Conservation (phyloP, 208 protist genomes). For the Zelonia costaricensis region DNA sequence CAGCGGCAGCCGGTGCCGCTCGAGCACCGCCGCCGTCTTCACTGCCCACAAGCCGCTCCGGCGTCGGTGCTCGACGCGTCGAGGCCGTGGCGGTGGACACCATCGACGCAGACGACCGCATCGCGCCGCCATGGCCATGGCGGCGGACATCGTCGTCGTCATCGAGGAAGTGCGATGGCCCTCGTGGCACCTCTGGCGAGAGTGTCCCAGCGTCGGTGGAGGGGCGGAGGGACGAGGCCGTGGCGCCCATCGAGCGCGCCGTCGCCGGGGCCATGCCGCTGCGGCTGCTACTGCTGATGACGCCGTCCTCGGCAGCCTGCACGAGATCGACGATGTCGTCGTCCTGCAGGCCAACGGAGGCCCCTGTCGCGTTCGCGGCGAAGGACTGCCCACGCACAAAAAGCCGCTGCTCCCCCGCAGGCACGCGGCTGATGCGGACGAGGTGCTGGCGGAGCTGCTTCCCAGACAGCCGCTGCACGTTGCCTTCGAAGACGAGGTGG, state of each 20-base stretch:
- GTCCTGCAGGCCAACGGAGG: constrained; percentile 9
- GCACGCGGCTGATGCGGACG: constrained; percentile 45
- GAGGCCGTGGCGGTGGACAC: constrained; percentile 14
- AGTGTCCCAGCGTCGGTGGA: constrained; percentile 19
- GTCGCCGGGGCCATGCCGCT: neutral
- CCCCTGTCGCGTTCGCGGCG: constrained; percentile 8
- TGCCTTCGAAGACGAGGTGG: constrained; percentile 69
- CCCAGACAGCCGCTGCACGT: constrained; percentile 40
- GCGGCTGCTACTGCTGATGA: neutral
- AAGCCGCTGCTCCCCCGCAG: constrained; percentile 34
- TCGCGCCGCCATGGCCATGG: constrained; percentile 8
- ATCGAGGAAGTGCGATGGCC: neutral
- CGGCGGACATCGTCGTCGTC: constrained; percentile 6
- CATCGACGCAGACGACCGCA: constrained; percentile 1
- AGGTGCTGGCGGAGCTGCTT: constrained; percentile 46
- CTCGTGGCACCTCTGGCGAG: neutral
- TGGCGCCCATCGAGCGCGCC: too few relatives aligned
- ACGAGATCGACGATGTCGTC: constrained; percentile 21
- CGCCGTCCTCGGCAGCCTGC: neutral
- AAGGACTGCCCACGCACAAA: constrained; percentile 12
- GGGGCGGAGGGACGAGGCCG: constrained; percentile 16
- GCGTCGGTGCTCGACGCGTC: constrained; percentile 20
- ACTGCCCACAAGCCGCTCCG: constrained; percentile 17
- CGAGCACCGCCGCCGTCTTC: neutral
- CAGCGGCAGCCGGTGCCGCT: neutral